Base-by-base conservation (phyloP, 306 rosid genomes). In the Cicer pinnatifidum region DNA sequence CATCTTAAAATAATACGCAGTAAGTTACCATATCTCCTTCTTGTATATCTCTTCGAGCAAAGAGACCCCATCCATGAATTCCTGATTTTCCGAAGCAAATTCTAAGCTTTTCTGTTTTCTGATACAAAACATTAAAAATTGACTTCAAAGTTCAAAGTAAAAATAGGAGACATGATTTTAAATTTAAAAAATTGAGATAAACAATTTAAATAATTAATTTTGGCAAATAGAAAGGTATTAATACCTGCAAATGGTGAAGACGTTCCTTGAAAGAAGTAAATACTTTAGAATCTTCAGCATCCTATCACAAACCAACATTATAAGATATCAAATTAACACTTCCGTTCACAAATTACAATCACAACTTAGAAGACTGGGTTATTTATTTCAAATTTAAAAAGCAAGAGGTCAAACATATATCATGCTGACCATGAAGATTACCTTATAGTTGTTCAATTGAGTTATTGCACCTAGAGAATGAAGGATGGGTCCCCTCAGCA, bases 51-150 rank as follows among this genome's bases (percentile, higher is more conserved):
- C 80, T 85, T 16, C 97, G 89, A 8, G 99, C 97, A 90, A 94
- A 94, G 74, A 94, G 95, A 65, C 99, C 99, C 99, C 99, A 94
- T 83, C 99, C 97, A 87, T 94, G 99, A 84, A 94, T 94, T 35
- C 97, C 96, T 17, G 99, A 94, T 81, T 91, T 94, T 69, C 99
- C 97, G n/a, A 87, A 91, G 91, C 97, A 86, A 77, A 94, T 82
- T 62, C 91, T 85, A 73, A 68, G 83, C 58, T 72, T 87, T 81
- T 94, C 99, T 65, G 82, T 89, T 88, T 78, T 88, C 99, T 94
- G 90, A 48, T 81, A 59, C 38, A 66, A 75, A 75, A 74, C 16
- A 20, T 67, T 9, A 13, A 60, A 59, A 68, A 81, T 17, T 23
- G 8, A 58, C 23, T 43, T 1, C 12, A 63, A 67, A 62, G 4